Evolutionary conservation across 805 yeast genomes (phyloP), one percentile per base, ranked within the genome.

Genomic region (Ogataea minuta): DNA sequence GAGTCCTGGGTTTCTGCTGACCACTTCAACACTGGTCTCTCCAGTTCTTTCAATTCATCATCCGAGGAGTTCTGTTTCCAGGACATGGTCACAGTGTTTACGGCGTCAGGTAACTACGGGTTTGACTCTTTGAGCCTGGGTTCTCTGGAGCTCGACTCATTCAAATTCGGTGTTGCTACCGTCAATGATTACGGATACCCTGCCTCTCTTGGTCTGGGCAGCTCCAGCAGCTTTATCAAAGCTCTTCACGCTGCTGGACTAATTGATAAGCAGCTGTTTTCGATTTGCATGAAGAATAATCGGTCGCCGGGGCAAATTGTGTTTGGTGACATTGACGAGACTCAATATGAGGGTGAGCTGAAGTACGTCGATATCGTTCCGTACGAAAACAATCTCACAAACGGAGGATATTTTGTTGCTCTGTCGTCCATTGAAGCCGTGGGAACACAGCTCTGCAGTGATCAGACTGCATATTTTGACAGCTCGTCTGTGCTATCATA

Each of bases 401-500:
- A 41, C 1, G 43, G 46, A 6, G 54, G 55, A 2, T 56, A 48
- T 31, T 45, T 40, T 41, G 30, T 51, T 34, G 23, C 38, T n/a
- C 27, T 54, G 14, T 28, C 24, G 9, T 39, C 44, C 34, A 16
- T 55, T 31, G 38, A 45, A 20, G 36, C 44, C 11, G 16, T 36
- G 28, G 54, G 51, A 11, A 15, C 36, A 29, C 16, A 49, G 14
- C 11, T 46, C 20, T 35, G 36, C 6, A 15, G 27, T 20, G 9
- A 43, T 9, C 40, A 44, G 15, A 32, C 26, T 33, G 80, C 74
- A 3, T 57, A 75, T 19, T 56, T 79, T 23, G 84, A 80, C 54
- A 68, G 81, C 1, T 81, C 84, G 13, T 67, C 82, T 6, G 67
- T 81, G 6, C 56, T 71, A 21, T 57, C 75, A 7, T 74, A 72